Percentiles rank a stretch among this genome's conserved stretches.
Evolutionary conservation across 495 filamentous ascomycete species (phyloP).

Genomic region (Hypoxylon rickii): DNA sequence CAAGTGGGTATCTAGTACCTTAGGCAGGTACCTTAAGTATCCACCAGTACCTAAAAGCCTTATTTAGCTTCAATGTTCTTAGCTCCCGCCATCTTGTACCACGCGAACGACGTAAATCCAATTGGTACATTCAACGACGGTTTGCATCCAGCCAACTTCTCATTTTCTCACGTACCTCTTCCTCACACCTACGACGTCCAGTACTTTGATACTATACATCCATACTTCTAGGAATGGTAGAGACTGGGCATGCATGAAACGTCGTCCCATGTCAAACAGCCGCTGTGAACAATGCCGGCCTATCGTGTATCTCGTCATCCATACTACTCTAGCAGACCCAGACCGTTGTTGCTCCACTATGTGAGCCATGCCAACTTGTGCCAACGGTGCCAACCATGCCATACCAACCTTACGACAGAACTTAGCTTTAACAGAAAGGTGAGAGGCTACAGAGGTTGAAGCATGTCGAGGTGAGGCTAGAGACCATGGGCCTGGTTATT

Average conservation of each 20-base stretch:
- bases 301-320: slow-evolving; percentile 21
- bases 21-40: too few relatives aligned
- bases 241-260: slow-evolving; percentile 26
- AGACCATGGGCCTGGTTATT: slow-evolving; percentile 6
- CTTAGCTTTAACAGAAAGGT: slow-evolving; percentile 11
- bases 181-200: too few relatives aligned
- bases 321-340: slow-evolving; percentile 8
- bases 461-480: slow-evolving; percentile 21
- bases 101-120: not conserved
- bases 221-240: not conserved
- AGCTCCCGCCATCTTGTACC: slow-evolving; percentile 15
- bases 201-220: too few relatives aligned
- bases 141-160: slow-evolving; percentile 2
- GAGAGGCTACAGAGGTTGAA: not conserved
- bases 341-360: slow-evolving; percentile 10
- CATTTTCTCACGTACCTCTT: not conserved
- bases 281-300: slow-evolving; percentile 27
- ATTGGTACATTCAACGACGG: too few relatives aligned
- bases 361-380: too few relatives aligned
- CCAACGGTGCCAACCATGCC: too few relatives aligned
- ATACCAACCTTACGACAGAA: slow-evolving; percentile 19
- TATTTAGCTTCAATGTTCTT: too few relatives aligned
- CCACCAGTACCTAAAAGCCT: too few relatives aligned
- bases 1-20: too few relatives aligned
- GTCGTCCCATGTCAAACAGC: slow-evolving; percentile 22